phyloP scores from a whole-genome alignment of 305 asterid genomes.

The Solanum aculeatissimum region DNA sequence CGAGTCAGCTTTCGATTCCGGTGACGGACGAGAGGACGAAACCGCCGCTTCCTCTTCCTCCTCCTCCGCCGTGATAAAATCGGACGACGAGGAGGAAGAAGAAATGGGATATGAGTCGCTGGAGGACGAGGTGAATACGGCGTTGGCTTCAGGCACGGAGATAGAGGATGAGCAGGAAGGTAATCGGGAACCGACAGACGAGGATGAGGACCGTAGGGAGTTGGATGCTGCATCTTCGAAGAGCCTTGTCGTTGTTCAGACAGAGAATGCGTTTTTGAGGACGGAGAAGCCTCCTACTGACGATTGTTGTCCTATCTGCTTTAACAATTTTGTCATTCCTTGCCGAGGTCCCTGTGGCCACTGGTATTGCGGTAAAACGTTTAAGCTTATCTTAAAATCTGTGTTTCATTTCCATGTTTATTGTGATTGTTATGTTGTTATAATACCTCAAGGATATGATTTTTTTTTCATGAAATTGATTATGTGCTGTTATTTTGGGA shows the following conservation, averaged over 20 bases:
- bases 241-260: slow-evolving; percentile 8
- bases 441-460: background rate
- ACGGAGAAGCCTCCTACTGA: slow-evolving; percentile 54
- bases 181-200: background rate
- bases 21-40: background rate
- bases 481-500: background rate
- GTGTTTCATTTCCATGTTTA: background rate
- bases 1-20: background rate
- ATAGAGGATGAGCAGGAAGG: slow-evolving; percentile 4
- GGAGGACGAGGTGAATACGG: background rate
- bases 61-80: background rate
- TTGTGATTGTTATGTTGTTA: background rate
- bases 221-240: background rate
- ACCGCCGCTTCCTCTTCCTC: background rate
- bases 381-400: background rate
- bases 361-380: slow-evolving; percentile 68
- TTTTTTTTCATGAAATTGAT: background rate
- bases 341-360: slow-evolving; percentile 77
- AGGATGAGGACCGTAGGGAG: background rate
- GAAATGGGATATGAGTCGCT: background rate
- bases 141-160: background rate
- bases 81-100: background rate
- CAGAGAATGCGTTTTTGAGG: background rate
- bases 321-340: slow-evolving; percentile 43
- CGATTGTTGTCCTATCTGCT: slow-evolving; percentile 82